A percentile compares a stretch with the other conserved stretches of the same genome.
Evolutionary conservation across 2,329 filamentous ascomycete species (phyloP).

Genomic region (Aspergillus sp.): DNA sequence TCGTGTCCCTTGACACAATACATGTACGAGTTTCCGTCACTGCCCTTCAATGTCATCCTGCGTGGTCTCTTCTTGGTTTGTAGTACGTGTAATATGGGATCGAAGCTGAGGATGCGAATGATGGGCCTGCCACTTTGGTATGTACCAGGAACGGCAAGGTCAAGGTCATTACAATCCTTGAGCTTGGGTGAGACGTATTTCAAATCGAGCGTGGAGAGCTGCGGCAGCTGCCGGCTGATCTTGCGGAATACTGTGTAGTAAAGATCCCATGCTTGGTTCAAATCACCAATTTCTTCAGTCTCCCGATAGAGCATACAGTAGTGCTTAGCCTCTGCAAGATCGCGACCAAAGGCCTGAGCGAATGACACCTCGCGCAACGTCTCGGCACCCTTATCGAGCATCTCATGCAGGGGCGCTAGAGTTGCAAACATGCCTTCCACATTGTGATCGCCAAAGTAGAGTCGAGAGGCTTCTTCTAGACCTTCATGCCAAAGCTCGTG

Average conservation of each 20-base stretch:
- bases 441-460: conserved; percentile 97
- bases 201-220: conserved; percentile 88
- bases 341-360: conserved; percentile 92
- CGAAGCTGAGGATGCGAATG: conserved; percentile 84
- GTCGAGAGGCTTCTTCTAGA: conserved; percentile 88
- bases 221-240: conserved; percentile 88
- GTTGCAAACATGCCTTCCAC: conserved; percentile 96
- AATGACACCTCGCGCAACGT: conserved; percentile 96
- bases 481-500: conserved; percentile 99
- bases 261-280: conserved; percentile 98
- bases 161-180: conserved; percentile 79
- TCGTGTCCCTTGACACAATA: conserved; percentile 98
- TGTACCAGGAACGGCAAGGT: conserved; percentile 92
- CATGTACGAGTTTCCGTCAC: conserved; percentile 82
- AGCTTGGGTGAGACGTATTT: conserved; percentile 97
- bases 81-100: conserved; percentile 86
- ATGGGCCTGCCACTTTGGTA: conserved; percentile 80
- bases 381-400: conserved; percentile 87
- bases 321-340: conserved; percentile 90
- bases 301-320: conserved; percentile 92
- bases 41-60: conserved; percentile 84
- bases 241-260: conserved; percentile 99
- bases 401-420: conserved; percentile 84
- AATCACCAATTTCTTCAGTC: conserved; percentile 86
- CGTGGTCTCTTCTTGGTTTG: conserved; percentile 95